A percentile compares a stretch with the other conserved stretches of the same genome.
These are phyloP conservation scores for Amanita exitialis DNA, from an alignment of 768 basidiomycete genomes.

Conservation along the genomic window DNA sequence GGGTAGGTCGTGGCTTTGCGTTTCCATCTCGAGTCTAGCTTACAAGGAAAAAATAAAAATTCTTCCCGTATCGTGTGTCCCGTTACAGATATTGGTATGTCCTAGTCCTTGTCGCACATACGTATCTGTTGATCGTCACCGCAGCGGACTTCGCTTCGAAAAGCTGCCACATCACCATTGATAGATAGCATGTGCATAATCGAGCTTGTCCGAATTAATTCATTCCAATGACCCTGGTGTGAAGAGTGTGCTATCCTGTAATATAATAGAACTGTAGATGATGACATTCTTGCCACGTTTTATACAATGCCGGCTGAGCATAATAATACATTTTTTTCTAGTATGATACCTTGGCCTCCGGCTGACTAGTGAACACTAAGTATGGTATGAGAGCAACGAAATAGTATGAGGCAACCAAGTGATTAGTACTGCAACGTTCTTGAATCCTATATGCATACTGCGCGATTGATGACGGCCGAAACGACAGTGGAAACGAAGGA, in stretches of 20 bases:
- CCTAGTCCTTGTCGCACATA: not conserved
- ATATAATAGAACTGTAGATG: not conserved
- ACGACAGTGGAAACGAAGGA: conserved; percentile 13
- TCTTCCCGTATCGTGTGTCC: not conserved
- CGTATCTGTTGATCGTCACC: conserved; percentile 4
- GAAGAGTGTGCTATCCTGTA: not conserved
- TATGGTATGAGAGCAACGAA: conserved; percentile 20
- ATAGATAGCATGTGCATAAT: conserved; percentile 5
- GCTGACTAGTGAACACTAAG: conserved; percentile 32
- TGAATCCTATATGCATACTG: not conserved
- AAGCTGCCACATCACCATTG: conserved; percentile 72
- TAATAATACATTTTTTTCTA: conserved; percentile 50
- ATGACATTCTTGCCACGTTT: conserved; percentile 11
- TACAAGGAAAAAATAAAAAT: not conserved
- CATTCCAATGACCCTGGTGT: not conserved
- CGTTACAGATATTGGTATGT: conserved; percentile 27
- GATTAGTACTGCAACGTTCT: conserved; percentile 7
- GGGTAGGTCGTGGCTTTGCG: conserved; percentile 50
- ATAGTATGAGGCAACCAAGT: conserved; percentile 6
- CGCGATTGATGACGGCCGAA: conserved; percentile 10
- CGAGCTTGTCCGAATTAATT: not conserved
- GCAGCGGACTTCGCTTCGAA: conserved; percentile 84
- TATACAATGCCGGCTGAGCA: conserved; percentile 22
- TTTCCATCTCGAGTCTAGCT: conserved; percentile 1
- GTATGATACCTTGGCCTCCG: conserved; percentile 35